Base-by-base conservation (phyloP, 1,284 basidiomycete genomes). In the Trichosporon asahii region DNA sequence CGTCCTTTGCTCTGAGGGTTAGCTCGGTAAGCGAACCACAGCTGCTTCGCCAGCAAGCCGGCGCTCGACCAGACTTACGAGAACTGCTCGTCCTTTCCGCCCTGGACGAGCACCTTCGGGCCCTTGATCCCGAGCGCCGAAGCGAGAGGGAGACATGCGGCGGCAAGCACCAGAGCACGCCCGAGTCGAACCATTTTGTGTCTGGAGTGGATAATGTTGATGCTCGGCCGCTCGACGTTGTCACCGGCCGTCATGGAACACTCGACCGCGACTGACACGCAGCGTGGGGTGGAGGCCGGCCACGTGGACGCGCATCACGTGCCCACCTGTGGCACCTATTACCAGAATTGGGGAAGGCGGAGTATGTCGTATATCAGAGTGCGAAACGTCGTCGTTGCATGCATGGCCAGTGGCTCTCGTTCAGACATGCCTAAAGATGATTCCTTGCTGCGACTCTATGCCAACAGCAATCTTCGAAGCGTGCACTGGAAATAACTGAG, bases 41-140 rank as follows among this genome's bases (percentile, higher is more conserved):
- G 14, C 2, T 5, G 4, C 11, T n/a, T n/a, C 7, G 53, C 55
- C 14, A 7, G 27, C 55, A 27, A 55, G 53, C 23, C 12, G 25
- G 23, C 14, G 15, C 6, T 11, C 6, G 9, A 4, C 9, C 9
- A 14, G 3, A 79, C 78, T 75, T 61, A 80, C 78, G 73, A 73
- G 64, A 78, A 76, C 21, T 76, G 76, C 64, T 75, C 77, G 73
- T 82, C 79, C 66, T 69, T 70, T 29, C 78, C 65, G 12, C 79
- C 80, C 70, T 80, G 76, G 21, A 81, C 71, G n/a, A 76, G 66
- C 21, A 78, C 73, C 73, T 82, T 80, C 37, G 67, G 77, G 18
- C 71, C 67, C 67, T 77, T 79, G 68, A 79, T 78, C 5, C 75
- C 76, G 37, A 80, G 65, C 2, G 76, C 74, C 12, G 67, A 69